phyloP scores from a whole-genome alignment of 495 filamentous ascomycete genomes.

The Aspergillus campestris region DNA sequence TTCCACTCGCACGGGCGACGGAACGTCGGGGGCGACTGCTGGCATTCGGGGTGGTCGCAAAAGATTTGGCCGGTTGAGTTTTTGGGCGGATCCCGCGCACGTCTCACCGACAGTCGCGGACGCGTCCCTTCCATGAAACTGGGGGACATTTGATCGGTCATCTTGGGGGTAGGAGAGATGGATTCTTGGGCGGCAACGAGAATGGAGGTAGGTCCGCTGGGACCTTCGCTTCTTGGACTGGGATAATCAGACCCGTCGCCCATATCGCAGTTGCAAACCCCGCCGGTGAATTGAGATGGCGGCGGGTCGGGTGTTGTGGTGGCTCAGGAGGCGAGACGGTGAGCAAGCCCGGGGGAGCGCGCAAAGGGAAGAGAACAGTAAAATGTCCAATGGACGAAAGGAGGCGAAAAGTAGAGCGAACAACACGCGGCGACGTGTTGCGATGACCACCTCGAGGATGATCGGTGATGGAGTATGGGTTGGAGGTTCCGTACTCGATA shows the following conservation, averaged over 20 bases:
- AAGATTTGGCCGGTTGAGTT: constrained; percentile 61
- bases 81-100: constrained; percentile 49
- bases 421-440: background rate
- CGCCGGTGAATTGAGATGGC: constrained; percentile 24
- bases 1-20: constrained; percentile 85
- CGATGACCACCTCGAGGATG: no score
- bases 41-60: constrained; percentile 58
- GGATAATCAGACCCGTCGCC: constrained; percentile 45
- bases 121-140: constrained; percentile 35
- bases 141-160: constrained; percentile 31
- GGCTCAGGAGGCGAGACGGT: background rate
- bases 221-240: constrained; percentile 44
- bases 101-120: constrained; percentile 38
- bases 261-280: constrained; percentile 33
- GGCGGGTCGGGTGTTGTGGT: constrained; percentile 3
- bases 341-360: background rate
- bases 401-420: background rate
- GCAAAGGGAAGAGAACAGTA: background rate
- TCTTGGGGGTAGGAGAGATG: constrained; percentile 30
- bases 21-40: constrained; percentile 50
- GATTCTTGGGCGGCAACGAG: constrained; percentile 33
- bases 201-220: constrained; percentile 29
- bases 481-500: constrained; percentile 9
- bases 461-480: constrained; percentile 6
- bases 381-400: background rate